These are phyloP conservation scores for Suhomyces xylopsoci DNA, from an alignment of 805 yeast species.

Conservation along the genomic window DNA sequence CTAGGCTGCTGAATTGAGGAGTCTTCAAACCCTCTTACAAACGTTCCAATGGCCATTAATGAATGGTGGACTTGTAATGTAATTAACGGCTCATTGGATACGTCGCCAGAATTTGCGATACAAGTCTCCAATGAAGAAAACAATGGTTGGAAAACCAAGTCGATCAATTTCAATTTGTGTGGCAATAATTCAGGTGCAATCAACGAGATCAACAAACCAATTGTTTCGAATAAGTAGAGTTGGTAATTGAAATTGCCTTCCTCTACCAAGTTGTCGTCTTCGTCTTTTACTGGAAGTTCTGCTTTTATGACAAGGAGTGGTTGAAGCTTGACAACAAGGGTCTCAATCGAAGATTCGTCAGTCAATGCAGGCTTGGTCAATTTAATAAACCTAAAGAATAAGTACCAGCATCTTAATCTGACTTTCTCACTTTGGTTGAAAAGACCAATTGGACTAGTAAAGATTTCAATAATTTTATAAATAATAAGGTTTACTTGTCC, in stretches of 20 bases:
- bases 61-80: slow-evolving; percentile 81
- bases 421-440: slow-evolving; percentile 73
- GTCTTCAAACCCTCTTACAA: slow-evolving; percentile 78
- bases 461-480: slow-evolving; percentile 65
- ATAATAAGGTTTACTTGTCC: slow-evolving; percentile 44
- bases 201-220: slow-evolving; percentile 69
- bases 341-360: slow-evolving; percentile 48
- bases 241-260: slow-evolving; percentile 71
- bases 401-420: slow-evolving; percentile 83
- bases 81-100: slow-evolving; percentile 39
- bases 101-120: slow-evolving; percentile 33
- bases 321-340: slow-evolving; percentile 57
- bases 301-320: slow-evolving; percentile 65
- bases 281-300: slow-evolving; percentile 51
- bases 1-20: slow-evolving; percentile 25
- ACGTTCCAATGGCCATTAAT: slow-evolving; percentile 84
- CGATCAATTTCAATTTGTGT: slow-evolving; percentile 48
- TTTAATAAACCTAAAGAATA: slow-evolving; percentile 79
- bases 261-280: slow-evolving; percentile 47
- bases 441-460: slow-evolving; percentile 78
- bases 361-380: slow-evolving; percentile 62
- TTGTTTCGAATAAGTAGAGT: slow-evolving; percentile 77
- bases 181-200: slow-evolving; percentile 17
- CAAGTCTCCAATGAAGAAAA: slow-evolving; percentile 69
- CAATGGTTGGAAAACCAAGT: slow-evolving; percentile 69